phyloP scores from a whole-genome alignment of 2,329 filamentous ascomycete species.

The Hypoxylon sp. region DNA sequence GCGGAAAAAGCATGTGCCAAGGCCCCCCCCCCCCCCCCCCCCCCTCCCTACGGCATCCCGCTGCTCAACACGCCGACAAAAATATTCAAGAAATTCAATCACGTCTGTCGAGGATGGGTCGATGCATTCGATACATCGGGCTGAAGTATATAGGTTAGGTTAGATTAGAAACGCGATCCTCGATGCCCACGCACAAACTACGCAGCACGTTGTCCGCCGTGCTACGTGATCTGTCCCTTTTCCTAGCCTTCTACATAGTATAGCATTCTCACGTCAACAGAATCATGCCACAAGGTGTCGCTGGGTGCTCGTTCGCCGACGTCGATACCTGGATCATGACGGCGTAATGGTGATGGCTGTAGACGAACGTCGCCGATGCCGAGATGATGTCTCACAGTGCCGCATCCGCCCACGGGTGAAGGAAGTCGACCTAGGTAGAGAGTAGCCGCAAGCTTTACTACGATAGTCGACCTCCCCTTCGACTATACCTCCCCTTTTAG shows the following conservation, averaged over 20 bases:
- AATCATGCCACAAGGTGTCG: constrained; percentile 10
- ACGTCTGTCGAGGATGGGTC: constrained; percentile 2
- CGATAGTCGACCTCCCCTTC: not conserved
- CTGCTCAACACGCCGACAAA: not conserved
- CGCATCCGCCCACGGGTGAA: constrained; percentile 15
- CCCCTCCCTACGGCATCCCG: no score
- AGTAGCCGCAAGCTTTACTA: constrained; percentile 13
- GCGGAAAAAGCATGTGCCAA: not conserved
- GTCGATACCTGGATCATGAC: constrained; percentile 9
- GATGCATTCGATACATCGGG: constrained; percentile 7
- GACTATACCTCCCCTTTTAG: not conserved
- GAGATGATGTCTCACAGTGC: not conserved
- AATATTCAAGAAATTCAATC: no score
- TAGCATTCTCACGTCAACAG: not conserved
- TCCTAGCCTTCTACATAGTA: no score
- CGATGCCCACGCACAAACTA: constrained; percentile 1
- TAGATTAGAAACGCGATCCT: constrained; percentile 13
- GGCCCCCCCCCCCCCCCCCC: no score
- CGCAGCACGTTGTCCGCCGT: constrained; percentile 14
- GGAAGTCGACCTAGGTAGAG: constrained; percentile 8
- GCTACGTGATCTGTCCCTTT: constrained; percentile 26
- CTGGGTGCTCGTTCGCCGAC: constrained; percentile 2
- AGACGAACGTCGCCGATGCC: constrained; percentile 4
- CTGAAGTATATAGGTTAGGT: not conserved
- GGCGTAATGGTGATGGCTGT: not conserved